Base-by-base conservation (phyloP, 192 early-diverging fungal species). In the Coemansia reversa region DNA sequence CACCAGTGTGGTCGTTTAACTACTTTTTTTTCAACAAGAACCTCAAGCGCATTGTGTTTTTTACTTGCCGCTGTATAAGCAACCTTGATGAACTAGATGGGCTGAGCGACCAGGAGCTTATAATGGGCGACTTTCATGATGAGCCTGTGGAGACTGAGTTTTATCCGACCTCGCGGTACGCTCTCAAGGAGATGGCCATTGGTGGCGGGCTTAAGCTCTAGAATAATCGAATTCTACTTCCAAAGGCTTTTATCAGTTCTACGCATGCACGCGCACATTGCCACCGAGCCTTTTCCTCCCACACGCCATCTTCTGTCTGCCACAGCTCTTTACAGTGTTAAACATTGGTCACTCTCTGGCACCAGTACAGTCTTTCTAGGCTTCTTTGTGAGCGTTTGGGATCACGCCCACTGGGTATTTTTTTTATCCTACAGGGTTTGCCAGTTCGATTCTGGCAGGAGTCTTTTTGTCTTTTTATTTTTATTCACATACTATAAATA, bases 1-100 rank as follows among this genome's bases (percentile, higher is more conserved):
- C 89, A 16, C 90, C 87, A 20, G 81, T 94, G 86, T 92, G 93
- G 95, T 92, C 92, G 28, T 92, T 96, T 76, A 94, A 98, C 86
- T 95, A 94, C 85, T 97, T 98, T 69, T 97, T 98, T 82, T 91
- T 91, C 63, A 97, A 98, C 75, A 86, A 88, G 60, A 89, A 89
- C 65, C 73, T 94, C 68, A 96, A 94, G 74, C 84, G 94, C 51
- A 91, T 98, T 35, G 84, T 98, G 12, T 97, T 95, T 69, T 92
- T 98, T 67, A 93, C 93, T 1, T 90, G 90, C 24, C 85, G 90
- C 66, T 92, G 94, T 51, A 87, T 94, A 58, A 95, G 93, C 92
- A 94, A 92, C 42, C 57, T 76, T 51, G 60, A 70, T 11, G 72
- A 67, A 60, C 29, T 72, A 12, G 78, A 81, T 14, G 60, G 58